These are phyloP conservation scores for Cystoisospora suis DNA, from an alignment of 169 alveolate genomes.

Conservation along the genomic window DNA sequence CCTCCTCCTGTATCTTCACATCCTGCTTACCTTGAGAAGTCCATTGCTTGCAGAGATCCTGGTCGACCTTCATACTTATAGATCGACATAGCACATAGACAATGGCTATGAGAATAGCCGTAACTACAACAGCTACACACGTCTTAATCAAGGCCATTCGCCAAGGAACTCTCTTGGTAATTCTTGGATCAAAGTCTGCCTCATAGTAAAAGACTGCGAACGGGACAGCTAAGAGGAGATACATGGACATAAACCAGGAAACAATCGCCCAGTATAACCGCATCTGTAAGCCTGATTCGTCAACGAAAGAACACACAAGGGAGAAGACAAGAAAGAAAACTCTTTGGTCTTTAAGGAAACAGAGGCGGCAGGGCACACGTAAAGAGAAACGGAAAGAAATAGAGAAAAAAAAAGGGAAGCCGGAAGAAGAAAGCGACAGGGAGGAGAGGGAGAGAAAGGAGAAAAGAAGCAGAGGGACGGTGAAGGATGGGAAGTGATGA, in stretches of 20 bases:
- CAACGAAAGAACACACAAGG: not conserved
- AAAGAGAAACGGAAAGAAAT: not conserved
- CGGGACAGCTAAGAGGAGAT: slow-evolving; percentile 27
- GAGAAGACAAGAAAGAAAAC: not conserved
- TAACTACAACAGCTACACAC: not conserved
- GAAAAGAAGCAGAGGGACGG: not conserved
- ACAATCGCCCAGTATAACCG: slow-evolving; percentile 18
- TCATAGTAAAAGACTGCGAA: slow-evolving; percentile 36
- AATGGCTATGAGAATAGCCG: not conserved
- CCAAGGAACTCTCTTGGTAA: not conserved
- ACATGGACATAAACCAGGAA: slow-evolving; percentile 2
- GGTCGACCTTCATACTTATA: not conserved
- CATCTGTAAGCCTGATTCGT: slow-evolving; percentile 16
- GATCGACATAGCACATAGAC: slow-evolving; percentile 20
- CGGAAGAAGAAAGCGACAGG: not conserved
- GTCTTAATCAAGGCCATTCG: not conserved
- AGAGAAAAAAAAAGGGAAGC: not conserved
- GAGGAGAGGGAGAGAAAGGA: not conserved
- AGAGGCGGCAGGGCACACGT: not conserved
- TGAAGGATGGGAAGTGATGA: not conserved
- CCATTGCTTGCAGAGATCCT: slow-evolving; percentile 32
- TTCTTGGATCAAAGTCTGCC: slow-evolving; percentile 22
- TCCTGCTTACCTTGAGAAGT: not conserved
- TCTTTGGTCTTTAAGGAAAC: not conserved
- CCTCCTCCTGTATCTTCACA: no score